Percentiles rank a stretch among this genome's conserved stretches.
These are phyloP conservation scores for Rhodotorula sp. DNA, from an alignment of 1,284 basidiomycete species.

Conservation along the genomic window DNA sequence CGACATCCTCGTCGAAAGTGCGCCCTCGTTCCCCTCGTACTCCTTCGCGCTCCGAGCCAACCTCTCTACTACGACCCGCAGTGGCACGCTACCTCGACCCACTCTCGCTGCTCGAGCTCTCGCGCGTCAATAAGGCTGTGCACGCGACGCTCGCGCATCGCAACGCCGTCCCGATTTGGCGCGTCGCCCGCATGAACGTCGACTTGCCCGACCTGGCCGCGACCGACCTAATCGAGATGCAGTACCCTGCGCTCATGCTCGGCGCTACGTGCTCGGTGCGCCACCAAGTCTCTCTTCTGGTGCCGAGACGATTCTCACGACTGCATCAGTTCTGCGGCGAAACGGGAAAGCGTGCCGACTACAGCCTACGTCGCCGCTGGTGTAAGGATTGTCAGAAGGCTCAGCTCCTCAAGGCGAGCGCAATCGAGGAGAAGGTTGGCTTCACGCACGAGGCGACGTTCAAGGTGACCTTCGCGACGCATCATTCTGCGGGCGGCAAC, in stretches of 20 bases:
- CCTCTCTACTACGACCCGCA: not conserved
- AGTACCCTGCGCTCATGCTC: not conserved
- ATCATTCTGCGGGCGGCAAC: no score
- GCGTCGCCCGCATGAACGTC: not conserved
- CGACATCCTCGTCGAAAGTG: not conserved
- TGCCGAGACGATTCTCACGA: no score
- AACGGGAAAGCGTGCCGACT: no score
- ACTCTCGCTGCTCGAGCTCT: conserved; percentile 1
- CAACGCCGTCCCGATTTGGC: not conserved
- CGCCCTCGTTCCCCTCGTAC: not conserved
- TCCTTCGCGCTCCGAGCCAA: not conserved
- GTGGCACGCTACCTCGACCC: conserved; percentile 17
- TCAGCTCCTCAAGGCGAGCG: no score
- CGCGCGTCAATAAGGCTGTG: conserved; percentile 6
- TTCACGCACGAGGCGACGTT: no score
- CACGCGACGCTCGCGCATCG: not conserved
- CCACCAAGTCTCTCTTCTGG: no score
- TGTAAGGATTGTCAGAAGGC: no score
- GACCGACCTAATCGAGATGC: not conserved
- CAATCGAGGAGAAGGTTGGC: no score
- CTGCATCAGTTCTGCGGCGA: no score
- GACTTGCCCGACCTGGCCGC: not conserved
- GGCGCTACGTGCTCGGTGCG: no score
- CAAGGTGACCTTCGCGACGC: no score
- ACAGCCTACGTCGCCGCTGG: no score